Base-by-base conservation (phyloP, 495 filamentous ascomycete species). In the Ascobolus immersus region DNA sequence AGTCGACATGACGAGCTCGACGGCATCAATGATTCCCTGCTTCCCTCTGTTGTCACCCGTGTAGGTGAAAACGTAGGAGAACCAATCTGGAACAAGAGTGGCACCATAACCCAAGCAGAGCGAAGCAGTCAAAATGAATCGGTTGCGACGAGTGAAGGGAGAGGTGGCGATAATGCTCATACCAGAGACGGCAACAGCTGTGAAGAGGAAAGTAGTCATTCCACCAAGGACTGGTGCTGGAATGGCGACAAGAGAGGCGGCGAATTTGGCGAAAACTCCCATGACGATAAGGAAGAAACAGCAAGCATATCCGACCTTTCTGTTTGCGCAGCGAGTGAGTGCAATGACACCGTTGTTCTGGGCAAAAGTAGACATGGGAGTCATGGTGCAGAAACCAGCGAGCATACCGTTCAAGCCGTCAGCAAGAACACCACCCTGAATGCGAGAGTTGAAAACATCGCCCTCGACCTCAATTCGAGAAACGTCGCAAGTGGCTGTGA, bases 261-360 rank as follows among this genome's bases (percentile, higher is more conserved):
- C 78, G 50, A 91, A 89, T 42, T 91, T 91, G 36, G 78, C 69
- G 53, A 91, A 89, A 40, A 91, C 58, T 26, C 81, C 81, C 73
- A 41, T 47, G 48, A 91, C 49, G 34, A 92, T 53, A 13, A 92
- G 60, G 60, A 89, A 91, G 44, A 80, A 56, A 57, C 77, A 77
- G 47, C 55, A 59, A 33, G 52, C 64, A 47, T 44, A 39, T 43
- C 33, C 31, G 17, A 30, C 28, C 14, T 67, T 76, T 31, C 81
- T 67, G 52, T 86, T 93, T 0, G 81, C 81, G 51, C 81, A 91
- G 14, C 77, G 66, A 2, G 80, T 90, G 14, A 90, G 59, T 4
- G 78, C 72, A 40, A 93, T 90, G 36, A 93, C 82, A 41, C 80
- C 64, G 55, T 93, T 93, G 54, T 92, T 91, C 53, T 91, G 78